phyloP scores from a whole-genome alignment of 257 asterid species.

The Solanum bulbocastanum region DNA sequence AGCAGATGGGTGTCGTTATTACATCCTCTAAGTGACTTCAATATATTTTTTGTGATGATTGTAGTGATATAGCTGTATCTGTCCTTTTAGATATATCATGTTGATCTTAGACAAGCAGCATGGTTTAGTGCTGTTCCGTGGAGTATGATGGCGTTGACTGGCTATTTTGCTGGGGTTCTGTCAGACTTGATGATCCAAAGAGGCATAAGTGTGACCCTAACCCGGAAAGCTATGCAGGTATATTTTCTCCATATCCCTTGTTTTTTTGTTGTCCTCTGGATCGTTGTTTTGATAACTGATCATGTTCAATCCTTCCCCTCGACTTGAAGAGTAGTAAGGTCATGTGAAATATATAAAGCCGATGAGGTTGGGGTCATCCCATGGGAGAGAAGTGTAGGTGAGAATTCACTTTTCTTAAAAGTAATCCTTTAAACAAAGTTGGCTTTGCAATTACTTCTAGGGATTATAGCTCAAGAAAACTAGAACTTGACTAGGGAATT shows the following conservation, averaged over 20 bases:
- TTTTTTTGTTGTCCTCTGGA: neutral
- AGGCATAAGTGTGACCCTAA: conserved; percentile 68
- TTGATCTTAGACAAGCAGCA: conserved; percentile 94
- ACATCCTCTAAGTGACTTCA: neutral
- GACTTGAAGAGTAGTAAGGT: neutral
- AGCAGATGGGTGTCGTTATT: neutral
- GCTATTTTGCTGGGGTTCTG: conserved; percentile 78
- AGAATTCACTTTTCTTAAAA: neutral
- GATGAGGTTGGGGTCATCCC: neutral
- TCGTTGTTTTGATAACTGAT: neutral
- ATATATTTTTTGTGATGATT: neutral
- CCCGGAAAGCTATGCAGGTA: conserved; percentile 98
- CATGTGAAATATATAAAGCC: neutral
- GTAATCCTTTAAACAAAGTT: neutral
- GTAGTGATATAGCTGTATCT: neutral
- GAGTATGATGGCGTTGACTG: conserved; percentile 89
- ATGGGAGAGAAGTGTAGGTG: neutral
- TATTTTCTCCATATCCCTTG: neutral
- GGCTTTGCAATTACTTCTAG: neutral
- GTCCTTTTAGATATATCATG: conserved; percentile 62
- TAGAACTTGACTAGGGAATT: neutral
- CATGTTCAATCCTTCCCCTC: neutral
- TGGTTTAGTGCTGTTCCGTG: conserved; percentile 99
- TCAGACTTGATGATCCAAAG: conserved; percentile 81
- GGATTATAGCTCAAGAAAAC: neutral